Evolutionary conservation across 2,329 filamentous ascomycete genomes (phyloP).

Genomic region (Stagonosporopsis rhizophila): DNA sequence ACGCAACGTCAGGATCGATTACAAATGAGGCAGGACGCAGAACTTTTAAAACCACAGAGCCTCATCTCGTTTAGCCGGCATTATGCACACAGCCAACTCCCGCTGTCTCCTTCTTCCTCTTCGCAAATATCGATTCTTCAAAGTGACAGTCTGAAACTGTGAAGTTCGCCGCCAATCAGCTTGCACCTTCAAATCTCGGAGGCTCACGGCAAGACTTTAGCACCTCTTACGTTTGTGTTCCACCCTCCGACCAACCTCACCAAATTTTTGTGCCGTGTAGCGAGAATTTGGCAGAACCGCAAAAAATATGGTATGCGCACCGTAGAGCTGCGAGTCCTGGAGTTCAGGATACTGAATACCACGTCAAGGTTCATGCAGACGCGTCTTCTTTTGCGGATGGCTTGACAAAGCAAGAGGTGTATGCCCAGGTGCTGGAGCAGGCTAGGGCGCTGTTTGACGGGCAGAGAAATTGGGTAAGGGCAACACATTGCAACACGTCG

Average conservation of each 20-base stretch:
- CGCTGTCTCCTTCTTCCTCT: neutral
- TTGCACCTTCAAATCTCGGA: constrained; percentile 2
- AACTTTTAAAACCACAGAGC: neutral
- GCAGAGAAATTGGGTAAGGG: constrained; percentile 77
- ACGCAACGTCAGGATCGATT: constrained; percentile 13
- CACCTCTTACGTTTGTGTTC: constrained; percentile 18
- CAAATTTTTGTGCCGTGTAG: constrained; percentile 4
- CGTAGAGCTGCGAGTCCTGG: constrained; percentile 21
- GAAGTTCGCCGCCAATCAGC: constrained; percentile 10
- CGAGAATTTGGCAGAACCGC: constrained; percentile 5
- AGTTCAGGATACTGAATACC: constrained; percentile 22
- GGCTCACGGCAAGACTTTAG: constrained; percentile 12
- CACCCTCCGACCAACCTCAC: constrained; percentile 3
- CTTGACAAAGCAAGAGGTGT: constrained; percentile 74
- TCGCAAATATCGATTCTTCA: neutral
- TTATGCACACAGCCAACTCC: constrained; percentile 4
- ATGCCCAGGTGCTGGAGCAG: constrained; percentile 75
- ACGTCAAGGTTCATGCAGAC: constrained; percentile 73
- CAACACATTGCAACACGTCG: neutral
- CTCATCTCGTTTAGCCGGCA: constrained; percentile 10
- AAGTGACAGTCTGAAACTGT: neutral
- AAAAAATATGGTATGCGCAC: constrained; percentile 21
- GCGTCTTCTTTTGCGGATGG: constrained; percentile 74
- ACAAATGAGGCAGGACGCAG: constrained; percentile 12
- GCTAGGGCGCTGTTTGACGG: constrained; percentile 72